Evolutionary conservation across 495 filamentous ascomycete genomes (phyloP).

Genomic region (Platismatia glauca): DNA sequence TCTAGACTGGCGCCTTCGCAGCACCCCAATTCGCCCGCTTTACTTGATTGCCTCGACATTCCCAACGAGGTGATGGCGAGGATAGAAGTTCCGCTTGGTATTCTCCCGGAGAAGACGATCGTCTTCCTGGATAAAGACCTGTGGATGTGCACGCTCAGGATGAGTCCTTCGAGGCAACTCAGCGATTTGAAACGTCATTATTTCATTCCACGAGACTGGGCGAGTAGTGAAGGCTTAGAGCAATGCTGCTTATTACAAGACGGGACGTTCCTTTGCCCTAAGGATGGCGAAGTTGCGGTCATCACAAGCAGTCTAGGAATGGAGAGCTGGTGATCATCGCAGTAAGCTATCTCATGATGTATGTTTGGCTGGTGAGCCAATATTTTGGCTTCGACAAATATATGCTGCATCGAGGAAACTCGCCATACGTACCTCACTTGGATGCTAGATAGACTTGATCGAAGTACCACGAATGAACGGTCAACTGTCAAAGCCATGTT

Average conservation of each 20-base stretch:
- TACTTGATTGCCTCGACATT: neutral
- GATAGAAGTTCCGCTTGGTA: constrained; percentile 15
- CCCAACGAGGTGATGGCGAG: neutral
- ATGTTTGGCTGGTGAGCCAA: too few relatives aligned
- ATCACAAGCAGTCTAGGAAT: constrained; percentile 4
- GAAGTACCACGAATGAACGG: too few relatives aligned
- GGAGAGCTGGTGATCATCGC: neutral
- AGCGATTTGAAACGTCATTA: constrained; percentile 16
- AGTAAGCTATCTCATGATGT: too few relatives aligned
- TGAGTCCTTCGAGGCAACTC: neutral
- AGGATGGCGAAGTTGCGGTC: constrained; percentile 19
- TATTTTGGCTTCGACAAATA: too few relatives aligned
- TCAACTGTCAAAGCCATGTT: too few relatives aligned
- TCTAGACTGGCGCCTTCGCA: neutral
- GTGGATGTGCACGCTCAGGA: constrained; percentile 19
- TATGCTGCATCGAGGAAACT: too few relatives aligned
- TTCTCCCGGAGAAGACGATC: constrained; percentile 11
- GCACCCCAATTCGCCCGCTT: neutral
- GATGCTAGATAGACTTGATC: too few relatives aligned
- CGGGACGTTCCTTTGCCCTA: constrained; percentile 15
- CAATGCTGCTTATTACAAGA: constrained; percentile 15
- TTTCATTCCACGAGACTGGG: constrained; percentile 23
- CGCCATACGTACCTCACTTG: too few relatives aligned
- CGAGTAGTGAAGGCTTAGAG: constrained; percentile 14
- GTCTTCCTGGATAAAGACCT: constrained; percentile 20